Percentiles rank a stretch among this genome's conserved stretches.
Evolutionary conservation across 345 rosid genomes (phyloP).

Genomic region (Carallia pectinifolia): DNA sequence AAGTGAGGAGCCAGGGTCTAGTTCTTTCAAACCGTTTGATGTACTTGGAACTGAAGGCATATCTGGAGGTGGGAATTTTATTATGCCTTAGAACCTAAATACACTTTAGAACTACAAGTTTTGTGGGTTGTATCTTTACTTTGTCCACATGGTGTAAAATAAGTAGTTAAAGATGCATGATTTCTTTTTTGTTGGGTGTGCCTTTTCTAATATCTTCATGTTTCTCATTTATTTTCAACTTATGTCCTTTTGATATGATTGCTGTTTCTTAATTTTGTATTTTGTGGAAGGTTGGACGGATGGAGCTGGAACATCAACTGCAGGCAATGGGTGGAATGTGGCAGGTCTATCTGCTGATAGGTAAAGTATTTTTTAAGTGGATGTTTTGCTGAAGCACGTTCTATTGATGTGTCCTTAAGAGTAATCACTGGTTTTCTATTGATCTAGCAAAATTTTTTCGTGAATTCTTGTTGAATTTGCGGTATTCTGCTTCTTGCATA

Average conservation of each 20-base stretch:
- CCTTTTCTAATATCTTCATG: neutral
- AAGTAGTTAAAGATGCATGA: neutral
- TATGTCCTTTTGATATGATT: neutral
- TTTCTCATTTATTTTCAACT: neutral
- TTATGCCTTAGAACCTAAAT: slow-evolving; percentile 7
- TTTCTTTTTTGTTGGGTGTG: neutral
- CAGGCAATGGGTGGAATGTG: slow-evolving; percentile 54
- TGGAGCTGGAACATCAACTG: slow-evolving; percentile 63
- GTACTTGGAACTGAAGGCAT: slow-evolving; percentile 60
- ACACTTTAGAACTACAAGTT: slow-evolving; percentile 1
- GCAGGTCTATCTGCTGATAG: slow-evolving; percentile 56
- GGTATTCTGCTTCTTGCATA: neutral
- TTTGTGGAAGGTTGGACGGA: slow-evolving; percentile 53
- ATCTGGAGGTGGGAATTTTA: slow-evolving; percentile 56
- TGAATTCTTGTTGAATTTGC: neutral
- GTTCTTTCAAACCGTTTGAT: slow-evolving; percentile 65
- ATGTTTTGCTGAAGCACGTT: neutral
- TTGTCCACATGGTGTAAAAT: neutral
- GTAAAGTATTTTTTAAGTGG: slow-evolving; percentile 28
- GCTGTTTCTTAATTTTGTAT: neutral
- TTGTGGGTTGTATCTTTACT: neutral
- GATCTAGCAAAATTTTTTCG: neutral
- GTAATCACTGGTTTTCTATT: neutral
- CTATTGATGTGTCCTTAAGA: neutral
- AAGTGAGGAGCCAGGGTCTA: slow-evolving; percentile 61